Conservation (phyloP, 208 protist species). For the Trichomonas tenax region DNA sequence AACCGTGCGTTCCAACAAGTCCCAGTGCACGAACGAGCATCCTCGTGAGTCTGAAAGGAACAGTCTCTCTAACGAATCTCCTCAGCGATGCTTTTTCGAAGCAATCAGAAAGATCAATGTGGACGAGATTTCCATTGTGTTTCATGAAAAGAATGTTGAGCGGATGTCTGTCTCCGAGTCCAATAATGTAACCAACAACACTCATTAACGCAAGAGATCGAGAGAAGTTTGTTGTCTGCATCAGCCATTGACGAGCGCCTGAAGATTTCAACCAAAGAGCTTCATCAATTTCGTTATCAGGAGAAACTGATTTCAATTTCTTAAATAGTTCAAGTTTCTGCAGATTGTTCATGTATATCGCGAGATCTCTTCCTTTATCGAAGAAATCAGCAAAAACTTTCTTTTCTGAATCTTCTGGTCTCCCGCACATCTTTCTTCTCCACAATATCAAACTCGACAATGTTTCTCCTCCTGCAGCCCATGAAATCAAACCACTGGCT, state of each 20-base stretch:
- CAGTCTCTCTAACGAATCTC: neutral
- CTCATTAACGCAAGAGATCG: neutral
- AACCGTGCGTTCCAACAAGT: neutral
- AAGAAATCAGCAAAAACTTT: neutral
- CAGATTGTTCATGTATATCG: neutral
- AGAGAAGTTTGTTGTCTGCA: neutral
- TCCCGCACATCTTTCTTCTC: neutral
- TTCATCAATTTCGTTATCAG: neutral
- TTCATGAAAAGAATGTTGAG: neutral
- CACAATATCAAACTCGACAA: neutral
- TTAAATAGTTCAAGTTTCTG: neutral
- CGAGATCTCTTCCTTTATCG: neutral
- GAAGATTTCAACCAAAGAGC: neutral
- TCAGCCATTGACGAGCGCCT: neutral
- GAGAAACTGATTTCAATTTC: neutral
- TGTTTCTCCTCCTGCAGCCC: neutral
- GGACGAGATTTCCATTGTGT: neutral
- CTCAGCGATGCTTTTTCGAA: constrained; percentile 33
- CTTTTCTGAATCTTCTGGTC: neutral
- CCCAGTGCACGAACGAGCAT: neutral
- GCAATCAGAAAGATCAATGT: constrained; percentile 24
- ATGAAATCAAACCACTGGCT: neutral
- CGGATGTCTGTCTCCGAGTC: neutral
- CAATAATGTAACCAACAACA: constrained; percentile 7
- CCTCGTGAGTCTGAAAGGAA: constrained; percentile 23